Evolutionary conservation across 441 rosid species (phyloP), one percentile per base, ranked within the genome.

Genomic region (Adansonia madagascariensis): DNA sequence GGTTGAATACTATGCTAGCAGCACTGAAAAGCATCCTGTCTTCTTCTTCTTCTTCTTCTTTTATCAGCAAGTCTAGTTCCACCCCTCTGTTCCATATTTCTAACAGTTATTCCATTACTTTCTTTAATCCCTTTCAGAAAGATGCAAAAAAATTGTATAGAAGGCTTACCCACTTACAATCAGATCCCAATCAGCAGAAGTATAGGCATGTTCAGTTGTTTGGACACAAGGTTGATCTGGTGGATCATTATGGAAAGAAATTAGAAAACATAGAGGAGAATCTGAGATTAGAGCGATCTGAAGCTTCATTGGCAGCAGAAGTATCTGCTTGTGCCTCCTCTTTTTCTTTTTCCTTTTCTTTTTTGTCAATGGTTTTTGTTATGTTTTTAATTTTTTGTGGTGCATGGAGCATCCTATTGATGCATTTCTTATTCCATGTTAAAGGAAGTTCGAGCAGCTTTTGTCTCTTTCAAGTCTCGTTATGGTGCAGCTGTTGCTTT

Each of bases 371-470:
- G 12, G 44, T 8, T 8, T 60, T 44, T 60, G 76, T 60, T 57
- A 11, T 17, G 3, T 3, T 74, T 71, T 49, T 59, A 14, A 31
- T 74, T 67, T 72, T 15, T 64, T 12, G 6, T 74, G 11, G 14
- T 6, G 10, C 77, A n/a, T 20, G 60, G 49, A 71, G 47, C 72
- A 46, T 66, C 60, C 50, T 75, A 79, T 71, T 79, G 73, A 77
- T 78, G 60, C 82, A 49, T 77, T 47, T 78, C 74, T 69, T 80
- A 44, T 80, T 79, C 77, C 50, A 72, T 86, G 62, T 60, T 53
- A 65, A 85, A 93, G 99, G 99, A 92, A 87, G 89, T 90, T 82
- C 87, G 88, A 79, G 98, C 99, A 79, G 99, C 99, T 67, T 95
- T 95, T 89, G 98, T 93, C 73, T 95, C 98, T 80, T 95, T 95